Percentiles rank a stretch among this genome's conserved stretches.
phyloP scores from a whole-genome alignment of 2,329 filamentous ascomycete species.

The Botryotinia convoluta region DNA sequence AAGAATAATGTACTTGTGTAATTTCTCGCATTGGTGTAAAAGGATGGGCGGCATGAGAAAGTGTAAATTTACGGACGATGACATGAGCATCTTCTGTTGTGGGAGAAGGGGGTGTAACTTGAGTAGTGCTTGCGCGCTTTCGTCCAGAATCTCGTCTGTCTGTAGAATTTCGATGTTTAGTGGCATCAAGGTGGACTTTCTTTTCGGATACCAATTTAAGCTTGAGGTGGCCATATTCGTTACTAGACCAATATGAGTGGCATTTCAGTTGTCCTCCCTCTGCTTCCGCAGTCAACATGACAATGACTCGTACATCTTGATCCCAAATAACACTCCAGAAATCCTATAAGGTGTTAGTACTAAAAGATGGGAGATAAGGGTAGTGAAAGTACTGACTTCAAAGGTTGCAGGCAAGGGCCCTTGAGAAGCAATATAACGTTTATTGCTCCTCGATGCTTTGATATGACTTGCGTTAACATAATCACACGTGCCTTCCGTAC shows the following conservation, averaged over 20 bases:
- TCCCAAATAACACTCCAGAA: constrained; percentile 99
- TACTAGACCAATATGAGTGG: constrained; percentile 85
- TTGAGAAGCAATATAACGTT: constrained; percentile 93
- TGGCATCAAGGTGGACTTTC: constrained; percentile 70
- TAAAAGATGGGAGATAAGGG: constrained; percentile 10
- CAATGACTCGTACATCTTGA: constrained; percentile 88
- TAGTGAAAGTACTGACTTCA: constrained; percentile 55
- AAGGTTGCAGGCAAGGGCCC: constrained; percentile 91
- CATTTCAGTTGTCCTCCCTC: constrained; percentile 94
- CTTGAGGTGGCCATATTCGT: constrained; percentile 73
- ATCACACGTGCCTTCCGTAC: constrained; percentile 70
- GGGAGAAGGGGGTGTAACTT: constrained; percentile 38
- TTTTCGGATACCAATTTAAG: constrained; percentile 79
- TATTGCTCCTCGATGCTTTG: constrained; percentile 76
- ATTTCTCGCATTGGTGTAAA: constrained; percentile 88
- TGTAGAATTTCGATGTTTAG: constrained; percentile 46
- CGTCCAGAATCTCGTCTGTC: constrained; percentile 44
- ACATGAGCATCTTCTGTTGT: constrained; percentile 67
- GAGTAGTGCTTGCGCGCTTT: constrained; percentile 54
- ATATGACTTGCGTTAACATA: constrained; percentile 95
- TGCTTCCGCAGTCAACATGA: constrained; percentile 92
- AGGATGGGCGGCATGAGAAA: constrained; percentile 73
- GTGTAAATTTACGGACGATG: constrained; percentile 79
- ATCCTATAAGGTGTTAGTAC: constrained; percentile 55
- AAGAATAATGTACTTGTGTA: constrained; percentile 88